Evolutionary conservation across 2,329 filamentous ascomycete species (phyloP).

Genomic region (Epichloe uncinata): DNA sequence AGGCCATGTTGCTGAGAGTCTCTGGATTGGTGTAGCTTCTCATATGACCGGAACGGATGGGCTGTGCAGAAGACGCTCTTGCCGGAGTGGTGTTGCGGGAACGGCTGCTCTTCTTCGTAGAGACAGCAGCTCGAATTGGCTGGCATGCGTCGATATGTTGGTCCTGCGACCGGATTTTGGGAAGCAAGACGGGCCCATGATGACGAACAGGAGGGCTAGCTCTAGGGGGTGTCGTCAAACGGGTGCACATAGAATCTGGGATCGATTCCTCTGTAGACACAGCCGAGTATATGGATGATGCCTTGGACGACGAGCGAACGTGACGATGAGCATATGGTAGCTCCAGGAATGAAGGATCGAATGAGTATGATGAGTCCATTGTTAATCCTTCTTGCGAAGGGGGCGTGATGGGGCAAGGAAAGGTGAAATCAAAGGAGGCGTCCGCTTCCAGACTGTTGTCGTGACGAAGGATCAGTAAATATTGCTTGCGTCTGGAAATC

Average conservation of each 20-base stretch:
- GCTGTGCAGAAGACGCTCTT: conserved; percentile 5
- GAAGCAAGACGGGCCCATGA: conserved; percentile 66
- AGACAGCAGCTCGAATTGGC: conserved; percentile 8
- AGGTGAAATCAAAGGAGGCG: conserved; percentile 49
- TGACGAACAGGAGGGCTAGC: conserved; percentile 59
- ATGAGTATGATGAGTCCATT: conserved; percentile 28
- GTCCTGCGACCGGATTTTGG: conserved; percentile 78
- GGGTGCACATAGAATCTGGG: conserved; percentile 53
- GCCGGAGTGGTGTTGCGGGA: conserved; percentile 13
- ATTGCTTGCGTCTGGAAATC: neutral
- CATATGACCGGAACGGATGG: conserved; percentile 32
- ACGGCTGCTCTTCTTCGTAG: neutral
- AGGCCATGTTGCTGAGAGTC: conserved; percentile 28
- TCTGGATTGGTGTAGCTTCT: conserved; percentile 51
- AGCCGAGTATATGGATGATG: conserved; percentile 47
- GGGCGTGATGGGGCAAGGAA: conserved; percentile 24
- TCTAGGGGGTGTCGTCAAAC: conserved; percentile 52
- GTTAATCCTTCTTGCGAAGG: conserved; percentile 13
- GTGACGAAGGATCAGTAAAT: neutral
- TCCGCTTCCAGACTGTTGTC: conserved; percentile 43
- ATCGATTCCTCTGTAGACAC: conserved; percentile 45
- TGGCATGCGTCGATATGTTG: conserved; percentile 47
- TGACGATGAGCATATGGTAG: conserved; percentile 41
- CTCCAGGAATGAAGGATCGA: conserved; percentile 43
- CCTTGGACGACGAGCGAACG: conserved; percentile 50